These are phyloP conservation scores for Paracamarosporium sp. DNA, from an alignment of 2,329 filamentous ascomycete species.

Conservation along the genomic window DNA sequence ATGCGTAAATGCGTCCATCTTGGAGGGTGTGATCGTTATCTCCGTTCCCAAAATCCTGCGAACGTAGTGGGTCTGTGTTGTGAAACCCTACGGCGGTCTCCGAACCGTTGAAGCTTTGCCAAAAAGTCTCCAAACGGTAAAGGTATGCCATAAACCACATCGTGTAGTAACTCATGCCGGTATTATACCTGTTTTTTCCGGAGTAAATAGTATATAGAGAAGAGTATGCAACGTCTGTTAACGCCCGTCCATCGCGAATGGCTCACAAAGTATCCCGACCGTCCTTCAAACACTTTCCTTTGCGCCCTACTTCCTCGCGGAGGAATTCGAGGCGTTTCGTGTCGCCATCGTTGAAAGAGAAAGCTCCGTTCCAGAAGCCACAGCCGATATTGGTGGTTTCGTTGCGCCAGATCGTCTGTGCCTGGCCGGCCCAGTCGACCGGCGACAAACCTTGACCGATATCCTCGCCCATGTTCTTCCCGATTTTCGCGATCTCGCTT, in stretches of 20 bases:
- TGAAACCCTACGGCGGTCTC: no score
- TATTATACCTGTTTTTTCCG: neutral
- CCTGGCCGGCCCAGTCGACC: conserved; percentile 42
- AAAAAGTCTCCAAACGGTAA: no score
- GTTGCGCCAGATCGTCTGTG: conserved; percentile 37
- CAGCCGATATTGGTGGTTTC: conserved; percentile 48
- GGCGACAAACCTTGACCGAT: conserved; percentile 37
- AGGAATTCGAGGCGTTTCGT: conserved; percentile 39
- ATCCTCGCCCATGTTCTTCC: conserved; percentile 32
- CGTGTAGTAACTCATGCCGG: no score
- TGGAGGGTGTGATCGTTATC: no score
- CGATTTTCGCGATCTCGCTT: conserved; percentile 47
- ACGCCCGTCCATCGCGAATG: neutral
- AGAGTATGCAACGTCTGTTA: neutral
- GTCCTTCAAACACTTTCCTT: conserved; percentile 48
- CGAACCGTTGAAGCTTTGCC: no score
- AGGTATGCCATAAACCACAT: no score
- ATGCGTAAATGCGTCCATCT: no score
- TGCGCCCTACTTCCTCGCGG: conserved; percentile 45
- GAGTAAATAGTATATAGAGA: neutral
- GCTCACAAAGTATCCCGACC: conserved; percentile 14
- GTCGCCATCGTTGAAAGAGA: conserved; percentile 43
- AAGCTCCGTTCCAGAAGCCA: conserved; percentile 49
- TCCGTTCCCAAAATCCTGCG: no score
- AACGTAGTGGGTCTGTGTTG: no score